phyloP scores from a whole-genome alignment of 2,329 filamentous ascomycete species.

The Alternaria sp. region DNA sequence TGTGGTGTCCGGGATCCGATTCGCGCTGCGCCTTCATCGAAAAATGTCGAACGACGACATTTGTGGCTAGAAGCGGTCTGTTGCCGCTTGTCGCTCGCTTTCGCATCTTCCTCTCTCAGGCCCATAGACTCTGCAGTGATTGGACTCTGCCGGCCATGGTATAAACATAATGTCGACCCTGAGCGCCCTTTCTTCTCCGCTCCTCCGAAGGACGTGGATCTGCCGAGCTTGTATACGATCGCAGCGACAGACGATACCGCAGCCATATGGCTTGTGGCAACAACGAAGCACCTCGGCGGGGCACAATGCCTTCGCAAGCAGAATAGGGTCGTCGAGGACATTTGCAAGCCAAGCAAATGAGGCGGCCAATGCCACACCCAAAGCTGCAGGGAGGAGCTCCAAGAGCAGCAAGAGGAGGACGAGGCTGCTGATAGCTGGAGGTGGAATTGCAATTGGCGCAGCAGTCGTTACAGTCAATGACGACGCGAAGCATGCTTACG shows the following conservation, averaged over 20 bases:
- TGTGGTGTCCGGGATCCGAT: constrained; percentile 20
- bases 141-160: constrained; percentile 14
- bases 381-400: constrained; percentile 9
- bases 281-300: constrained; percentile 23
- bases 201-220: constrained; percentile 46
- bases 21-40: constrained; percentile 21
- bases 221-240: constrained; percentile 46
- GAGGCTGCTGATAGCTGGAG: constrained; percentile 38
- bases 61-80: constrained; percentile 16
- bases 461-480: constrained; percentile 63
- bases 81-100: constrained; percentile 13
- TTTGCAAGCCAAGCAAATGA: constrained; percentile 25
- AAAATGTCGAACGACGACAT: constrained; percentile 28
- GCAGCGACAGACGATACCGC: constrained; percentile 31
- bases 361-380: constrained; percentile 12
- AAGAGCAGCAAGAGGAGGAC: constrained; percentile 38
- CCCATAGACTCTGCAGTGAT: constrained; percentile 11
- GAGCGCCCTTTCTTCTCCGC: constrained; percentile 33
- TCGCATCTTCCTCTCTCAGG: constrained; percentile 1
- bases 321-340: constrained; percentile 6
- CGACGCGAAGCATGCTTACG: constrained; percentile 79
- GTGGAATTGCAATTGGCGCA: constrained; percentile 48
- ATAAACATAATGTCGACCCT: constrained; percentile 46
- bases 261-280: constrained; percentile 27
- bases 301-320: constrained; percentile 10